Base-by-base conservation (phyloP, 1,284 basidiomycete genomes). In the Ustilago shanxiensis region DNA sequence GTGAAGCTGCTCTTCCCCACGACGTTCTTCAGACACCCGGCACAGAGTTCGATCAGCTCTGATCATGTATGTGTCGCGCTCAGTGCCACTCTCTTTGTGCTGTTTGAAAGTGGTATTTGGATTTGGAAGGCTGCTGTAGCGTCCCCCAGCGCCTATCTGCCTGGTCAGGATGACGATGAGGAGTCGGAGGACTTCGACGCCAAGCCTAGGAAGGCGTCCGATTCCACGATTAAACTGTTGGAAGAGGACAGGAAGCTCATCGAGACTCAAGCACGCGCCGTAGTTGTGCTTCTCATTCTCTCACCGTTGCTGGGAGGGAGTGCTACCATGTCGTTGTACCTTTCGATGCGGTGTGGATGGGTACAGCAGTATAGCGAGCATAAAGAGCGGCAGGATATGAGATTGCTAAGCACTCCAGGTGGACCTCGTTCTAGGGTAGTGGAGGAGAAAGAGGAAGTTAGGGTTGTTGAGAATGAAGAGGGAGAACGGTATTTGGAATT, bases 381-480 rank as follows among this genome's bases (percentile, higher is more conserved):
- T 39, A 45, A 44, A 37, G 52, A 50, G 18, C 31, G 20, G 37
- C 49, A 35, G 45, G 59, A 57, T 39, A 54, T 47, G 4, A 45
- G 57, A 18, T 3, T 61, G 13, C 55, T 71, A 28, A 39, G 29
- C n/a, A 28, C 53, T 20, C 35, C 44, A 5, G 33, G 6, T 16
- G 41, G 37, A 45, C 77, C 68, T 22, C 49, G 20, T 9, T 71
- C 81, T 20, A 60, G 50, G 13, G 82, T 82, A 10, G 87, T 88
- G 6, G 89, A 89, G 24, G 88, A 89, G 54, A 89, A 90, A 20
- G 89, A 69, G 44, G 66, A 79, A 37, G 59, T 18, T 89, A 89
- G 20, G 88, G 66, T 69, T 29, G 28, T 74, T 26, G 66, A 74
- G 47, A 74, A 68, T 49, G 55, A 59, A 37, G 62, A 69, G 28